Conservation (phyloP, 2,329 filamentous ascomycete species). For the Colletotrichum sp. region DNA sequence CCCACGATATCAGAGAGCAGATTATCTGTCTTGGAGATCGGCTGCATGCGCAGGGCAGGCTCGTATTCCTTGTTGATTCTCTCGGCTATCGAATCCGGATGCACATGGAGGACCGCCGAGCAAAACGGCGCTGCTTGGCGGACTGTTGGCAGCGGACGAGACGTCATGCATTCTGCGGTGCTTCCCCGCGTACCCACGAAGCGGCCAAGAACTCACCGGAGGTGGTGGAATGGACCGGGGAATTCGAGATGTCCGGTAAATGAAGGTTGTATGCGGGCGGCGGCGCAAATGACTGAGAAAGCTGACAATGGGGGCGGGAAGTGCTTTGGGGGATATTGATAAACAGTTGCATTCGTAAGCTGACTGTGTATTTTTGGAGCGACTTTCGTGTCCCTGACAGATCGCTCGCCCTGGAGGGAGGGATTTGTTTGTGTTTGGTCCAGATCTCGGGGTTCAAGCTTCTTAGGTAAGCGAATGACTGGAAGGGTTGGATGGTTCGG, state of each 20-base stretch:
- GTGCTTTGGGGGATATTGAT: neutral
- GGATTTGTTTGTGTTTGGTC: neutral
- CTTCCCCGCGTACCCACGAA: neutral
- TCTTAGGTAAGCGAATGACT: neutral
- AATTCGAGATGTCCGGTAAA: neutral
- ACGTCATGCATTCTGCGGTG: constrained; percentile 1
- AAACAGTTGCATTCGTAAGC: neutral
- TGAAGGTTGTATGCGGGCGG: neutral
- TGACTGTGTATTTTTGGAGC: neutral
- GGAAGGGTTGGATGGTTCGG: neutral
- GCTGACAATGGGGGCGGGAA: neutral
- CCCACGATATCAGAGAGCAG: neutral
- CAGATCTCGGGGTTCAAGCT: neutral
- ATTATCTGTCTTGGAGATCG: neutral
- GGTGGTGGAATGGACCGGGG: neutral
- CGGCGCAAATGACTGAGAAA: neutral
- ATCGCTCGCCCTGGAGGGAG: neutral
- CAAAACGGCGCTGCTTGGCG: constrained; percentile 10
- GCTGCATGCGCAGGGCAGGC: neutral
- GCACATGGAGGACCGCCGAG: neutral
- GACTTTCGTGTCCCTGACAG: neutral
- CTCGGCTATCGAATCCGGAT: neutral
- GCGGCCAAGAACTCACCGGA: neutral
- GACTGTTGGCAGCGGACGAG: neutral
- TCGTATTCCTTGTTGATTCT: neutral